These are phyloP conservation scores for Canna indica DNA, from an alignment of 176 grass and related monocot species.

Conservation along the genomic window DNA sequence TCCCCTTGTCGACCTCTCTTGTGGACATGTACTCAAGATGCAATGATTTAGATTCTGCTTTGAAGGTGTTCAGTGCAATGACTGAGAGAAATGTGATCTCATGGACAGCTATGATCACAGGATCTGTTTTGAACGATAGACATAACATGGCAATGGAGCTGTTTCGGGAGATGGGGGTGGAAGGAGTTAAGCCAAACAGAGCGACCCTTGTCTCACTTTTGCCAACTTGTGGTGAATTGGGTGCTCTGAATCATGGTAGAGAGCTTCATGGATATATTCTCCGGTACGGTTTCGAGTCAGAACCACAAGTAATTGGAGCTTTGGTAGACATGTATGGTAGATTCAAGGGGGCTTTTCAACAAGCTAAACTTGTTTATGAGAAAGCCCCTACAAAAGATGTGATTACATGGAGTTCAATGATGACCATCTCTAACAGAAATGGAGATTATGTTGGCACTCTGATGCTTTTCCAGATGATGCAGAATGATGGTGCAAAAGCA, in stretches of 20 bases:
- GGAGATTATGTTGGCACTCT: neutral
- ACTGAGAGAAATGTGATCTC: neutral
- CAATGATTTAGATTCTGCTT: neutral
- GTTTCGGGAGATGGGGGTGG: neutral
- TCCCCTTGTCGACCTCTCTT: neutral
- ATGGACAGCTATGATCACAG: slow-evolving; percentile 4
- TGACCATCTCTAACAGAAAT: neutral
- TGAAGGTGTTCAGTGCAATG: slow-evolving; percentile 1
- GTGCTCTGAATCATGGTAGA: slow-evolving; percentile 3
- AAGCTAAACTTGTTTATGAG: slow-evolving; percentile 3
- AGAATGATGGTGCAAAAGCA: neutral
- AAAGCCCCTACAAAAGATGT: slow-evolving; percentile 2
- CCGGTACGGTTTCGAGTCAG: slow-evolving; percentile 6
- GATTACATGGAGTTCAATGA: slow-evolving; percentile 9
- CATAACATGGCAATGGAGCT: slow-evolving; percentile 1
- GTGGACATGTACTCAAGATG: slow-evolving; percentile 5
- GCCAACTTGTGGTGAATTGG: slow-evolving; percentile 11
- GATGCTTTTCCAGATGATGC: slow-evolving; percentile 7
- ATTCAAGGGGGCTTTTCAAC: neutral
- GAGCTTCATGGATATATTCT: neutral
- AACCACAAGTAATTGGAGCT: slow-evolving; percentile 8
- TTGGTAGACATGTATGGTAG: slow-evolving; percentile 12
- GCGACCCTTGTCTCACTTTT: slow-evolving; percentile 12
- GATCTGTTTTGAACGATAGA: neutral
- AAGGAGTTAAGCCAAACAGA: slow-evolving; percentile 9